Evolutionary conservation across 129 eudicot genomes (phyloP).

Genomic region (Pseudognaphalium luteoalbum): DNA sequence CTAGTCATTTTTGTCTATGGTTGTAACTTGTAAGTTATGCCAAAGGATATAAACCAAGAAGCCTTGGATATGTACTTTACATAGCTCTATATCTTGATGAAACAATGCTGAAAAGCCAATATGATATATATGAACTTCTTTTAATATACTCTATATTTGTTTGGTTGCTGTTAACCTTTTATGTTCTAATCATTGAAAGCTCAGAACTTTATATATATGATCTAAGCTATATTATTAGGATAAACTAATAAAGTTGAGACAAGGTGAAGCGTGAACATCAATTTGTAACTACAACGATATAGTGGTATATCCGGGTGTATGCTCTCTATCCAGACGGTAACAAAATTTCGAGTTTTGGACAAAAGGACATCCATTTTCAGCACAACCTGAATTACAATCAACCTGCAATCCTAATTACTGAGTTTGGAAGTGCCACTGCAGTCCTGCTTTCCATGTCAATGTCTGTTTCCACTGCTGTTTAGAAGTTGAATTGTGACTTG

Average conservation of each 20-base stretch:
- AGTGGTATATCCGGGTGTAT: background rate
- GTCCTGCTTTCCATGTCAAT: constrained; percentile 26
- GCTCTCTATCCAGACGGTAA: background rate
- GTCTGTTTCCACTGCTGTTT: constrained; percentile 23
- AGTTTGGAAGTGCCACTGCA: constrained; percentile 36
- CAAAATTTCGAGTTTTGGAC: background rate
- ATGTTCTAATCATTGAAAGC: constrained; percentile 5
- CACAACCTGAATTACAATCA: constrained; percentile 28
- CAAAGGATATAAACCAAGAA: background rate
- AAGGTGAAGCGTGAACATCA: background rate
- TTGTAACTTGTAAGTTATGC: background rate
- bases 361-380: constrained; percentile 34
- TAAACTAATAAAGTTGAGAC: background rate
- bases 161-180: background rate
- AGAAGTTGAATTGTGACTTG: too few relatives aligned
- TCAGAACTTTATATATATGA: background rate
- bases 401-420: constrained; percentile 18
- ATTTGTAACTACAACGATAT: background rate
- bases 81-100: background rate
- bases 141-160: background rate
- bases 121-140: constrained; percentile 7
- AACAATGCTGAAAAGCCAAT: constrained; percentile 5
- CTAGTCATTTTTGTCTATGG: background rate
- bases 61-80: background rate
- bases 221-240: background rate